Evolutionary conservation across 208 protist species (phyloP).

Genomic region (Kentomonas sorsogonicus): DNA sequence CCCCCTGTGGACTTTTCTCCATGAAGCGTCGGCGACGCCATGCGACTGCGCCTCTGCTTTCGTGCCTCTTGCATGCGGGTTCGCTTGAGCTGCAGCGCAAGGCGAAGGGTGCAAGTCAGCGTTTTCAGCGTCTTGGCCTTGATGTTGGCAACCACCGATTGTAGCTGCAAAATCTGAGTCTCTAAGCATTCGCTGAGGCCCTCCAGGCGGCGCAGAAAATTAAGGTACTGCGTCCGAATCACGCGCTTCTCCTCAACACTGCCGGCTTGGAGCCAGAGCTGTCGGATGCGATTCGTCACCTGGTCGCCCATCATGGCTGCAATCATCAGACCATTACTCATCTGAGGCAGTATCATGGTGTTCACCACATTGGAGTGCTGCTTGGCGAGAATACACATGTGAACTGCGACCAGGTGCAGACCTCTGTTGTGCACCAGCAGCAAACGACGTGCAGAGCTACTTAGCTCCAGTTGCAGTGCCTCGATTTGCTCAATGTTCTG

Average conservation of each 20-base stretch:
- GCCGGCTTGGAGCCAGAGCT: slow-evolving; percentile 24
- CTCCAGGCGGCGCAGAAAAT: slow-evolving; percentile 27
- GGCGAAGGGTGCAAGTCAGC: too few species aligned
- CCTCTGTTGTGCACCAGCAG: slow-evolving; percentile 33
- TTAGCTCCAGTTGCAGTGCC: too few species aligned
- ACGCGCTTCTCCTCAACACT: slow-evolving; percentile 21
- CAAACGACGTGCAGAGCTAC: slow-evolving; percentile 25
- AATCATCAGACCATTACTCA: slow-evolving; percentile 23
- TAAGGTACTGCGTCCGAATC: slow-evolving; percentile 15
- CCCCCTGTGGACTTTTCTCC: too few species aligned
- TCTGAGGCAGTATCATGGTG: slow-evolving; percentile 25
- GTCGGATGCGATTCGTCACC: slow-evolving; percentile 33
- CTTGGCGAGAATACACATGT: slow-evolving; percentile 19
- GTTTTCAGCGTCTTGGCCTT: too few species aligned
- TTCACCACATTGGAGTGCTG: slow-evolving; percentile 19
- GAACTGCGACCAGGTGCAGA: slow-evolving; percentile 33
- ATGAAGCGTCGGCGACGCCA: too few species aligned
- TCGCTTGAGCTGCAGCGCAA: too few species aligned
- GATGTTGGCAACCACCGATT: slow-evolving; percentile 28
- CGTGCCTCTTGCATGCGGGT: too few species aligned
- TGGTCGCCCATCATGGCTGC: slow-evolving; percentile 37
- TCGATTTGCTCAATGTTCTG: too few species aligned
- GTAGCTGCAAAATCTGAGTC: too few species aligned
- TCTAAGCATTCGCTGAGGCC: too few species aligned
- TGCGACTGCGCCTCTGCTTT: too few species aligned